Evolutionary conservation across 164 flowering plant genomes (phyloP).

Genomic region (Aristolochia californica): DNA sequence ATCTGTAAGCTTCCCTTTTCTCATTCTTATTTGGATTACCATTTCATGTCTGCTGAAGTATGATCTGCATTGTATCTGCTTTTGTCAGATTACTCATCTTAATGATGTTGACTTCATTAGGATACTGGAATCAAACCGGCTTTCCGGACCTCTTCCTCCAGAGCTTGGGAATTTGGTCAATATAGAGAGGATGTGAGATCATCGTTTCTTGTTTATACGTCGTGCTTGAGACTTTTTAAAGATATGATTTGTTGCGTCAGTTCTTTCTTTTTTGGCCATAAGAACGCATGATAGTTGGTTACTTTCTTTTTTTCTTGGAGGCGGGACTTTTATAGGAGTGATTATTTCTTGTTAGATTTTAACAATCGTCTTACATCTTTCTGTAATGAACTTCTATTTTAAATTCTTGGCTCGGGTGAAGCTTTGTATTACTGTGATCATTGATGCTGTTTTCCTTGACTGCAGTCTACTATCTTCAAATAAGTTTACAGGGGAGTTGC

Average conservation of each 20-base stretch:
- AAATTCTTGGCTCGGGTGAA: neutral
- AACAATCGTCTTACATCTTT: neutral
- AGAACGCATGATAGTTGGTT: neutral
- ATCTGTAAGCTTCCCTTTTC: slow-evolving; percentile 20
- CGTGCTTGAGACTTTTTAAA: too few relatives aligned
- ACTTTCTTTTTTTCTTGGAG: too few relatives aligned
- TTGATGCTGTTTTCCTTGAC: too few relatives aligned
- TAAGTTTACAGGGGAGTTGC: slow-evolving; percentile 20
- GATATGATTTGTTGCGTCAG: neutral
- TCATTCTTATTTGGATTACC: neutral
- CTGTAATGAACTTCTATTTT: neutral
- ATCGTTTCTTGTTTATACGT: neutral
- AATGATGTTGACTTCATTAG: slow-evolving; percentile 9
- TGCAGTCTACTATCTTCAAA: slow-evolving; percentile 20
- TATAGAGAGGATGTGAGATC: slow-evolving; percentile 18
- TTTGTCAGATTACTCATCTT: neutral
- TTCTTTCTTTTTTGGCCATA: neutral
- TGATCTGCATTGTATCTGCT: neutral
- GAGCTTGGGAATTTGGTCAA: slow-evolving; percentile 25
- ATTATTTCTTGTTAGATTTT: neutral
- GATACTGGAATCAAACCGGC: slow-evolving; percentile 22
- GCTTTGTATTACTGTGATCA: neutral
- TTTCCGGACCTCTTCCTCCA: slow-evolving; percentile 26
- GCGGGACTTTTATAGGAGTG: too few relatives aligned
- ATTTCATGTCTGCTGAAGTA: neutral